Evolutionary conservation across 331 rosid genomes (phyloP), one percentile per base, ranked within the genome.

Genomic region (Spiraea crenata): DNA sequence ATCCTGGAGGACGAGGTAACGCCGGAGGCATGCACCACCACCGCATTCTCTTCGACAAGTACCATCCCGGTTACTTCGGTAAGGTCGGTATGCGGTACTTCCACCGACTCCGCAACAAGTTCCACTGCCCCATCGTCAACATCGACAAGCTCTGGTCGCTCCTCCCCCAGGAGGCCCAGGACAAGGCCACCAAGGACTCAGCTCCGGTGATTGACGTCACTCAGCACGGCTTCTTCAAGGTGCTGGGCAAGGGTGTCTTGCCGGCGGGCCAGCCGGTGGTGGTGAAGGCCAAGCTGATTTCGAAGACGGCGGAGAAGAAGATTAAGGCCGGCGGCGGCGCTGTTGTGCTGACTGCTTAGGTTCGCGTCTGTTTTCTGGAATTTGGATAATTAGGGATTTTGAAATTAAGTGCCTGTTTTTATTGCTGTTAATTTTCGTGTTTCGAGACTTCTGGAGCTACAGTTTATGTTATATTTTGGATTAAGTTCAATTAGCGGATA

Each of bases 1-100:
- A 91, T 46, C 97, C 97, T 1, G 92, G 97, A 0, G 97, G 97
- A n/a, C 87, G 97, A 0, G 96, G 97, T 39, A 91, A 91, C 71
- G 97, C 97, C 55, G 97, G 97, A 49, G 97, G 97, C 16, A 87
- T 91, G 97, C 97, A 91, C 85, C 97, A 91, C 82, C 97, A 91
- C 80, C 86, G 96, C 1, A 91, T 91, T 78, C 90, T 91, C 1
- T 91, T 91, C 90, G 96, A 91, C 81, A 91, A 91, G 82, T 91
- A 91, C 57, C 97, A 91, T 16, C 97, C 97, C 0, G 93, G 97
- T 20, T 91, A 80, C 74, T 91, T 91, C 46, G 97, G 97, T 5
- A 91, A 91, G 74, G 97, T 91, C 3, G 96, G 97, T 15, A 91
- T 91, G 97, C 78, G 96, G 1, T 89, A 91, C 70, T 91, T 91